Base-by-base conservation (phyloP, 2,329 filamentous ascomycete species). In the Xylogone sp. region DNA sequence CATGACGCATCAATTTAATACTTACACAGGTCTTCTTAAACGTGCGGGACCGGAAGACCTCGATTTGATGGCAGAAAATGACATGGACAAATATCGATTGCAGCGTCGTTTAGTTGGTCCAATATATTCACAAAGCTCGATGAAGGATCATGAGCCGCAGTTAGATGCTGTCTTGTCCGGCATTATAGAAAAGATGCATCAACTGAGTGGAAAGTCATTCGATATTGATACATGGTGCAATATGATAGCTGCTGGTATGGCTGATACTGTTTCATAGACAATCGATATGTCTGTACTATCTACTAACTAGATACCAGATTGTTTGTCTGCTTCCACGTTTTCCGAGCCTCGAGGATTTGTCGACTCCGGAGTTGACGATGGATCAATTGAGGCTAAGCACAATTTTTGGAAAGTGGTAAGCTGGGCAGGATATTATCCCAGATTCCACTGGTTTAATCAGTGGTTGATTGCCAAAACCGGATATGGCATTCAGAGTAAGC, bases 51-150 rank as follows among this genome's bases (percentile, higher is more conserved):
- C 42, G 6, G 52, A 56, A 20, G 27, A 45, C 2, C 48, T 56
- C 8, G 43, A 54, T 42, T 46, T 55, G 19, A 43, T 55, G 2
- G 21, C 7, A 10, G 55, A 57, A 43, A 22, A 19, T 16, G 47
- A 55, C 20, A 52, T 57, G 39, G 53, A 57, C 20, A 57, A 57
- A 22, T 55, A 55, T 43, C 45, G 53, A 2, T 20, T 49, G 21
- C 55, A 55, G 42, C 47, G 55, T 45, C 42, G 55, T 21, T 24
- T 27, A 10, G 39, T 57, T 3, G 55, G 53, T 21, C 55, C 53
- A 24, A 53, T 49, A 10, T 57, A 55, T 31, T 48, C 48, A 5
- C 49, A 43, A n/a, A 48, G 49, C 31, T 42, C 47, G 2, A 55
- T 57, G 46, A 49, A 50, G 45, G 55, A 57, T 20, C 29, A 50